Evolutionary conservation across 768 basidiomycete genomes (phyloP).

Genomic region (Sarcodon aspratus): DNA sequence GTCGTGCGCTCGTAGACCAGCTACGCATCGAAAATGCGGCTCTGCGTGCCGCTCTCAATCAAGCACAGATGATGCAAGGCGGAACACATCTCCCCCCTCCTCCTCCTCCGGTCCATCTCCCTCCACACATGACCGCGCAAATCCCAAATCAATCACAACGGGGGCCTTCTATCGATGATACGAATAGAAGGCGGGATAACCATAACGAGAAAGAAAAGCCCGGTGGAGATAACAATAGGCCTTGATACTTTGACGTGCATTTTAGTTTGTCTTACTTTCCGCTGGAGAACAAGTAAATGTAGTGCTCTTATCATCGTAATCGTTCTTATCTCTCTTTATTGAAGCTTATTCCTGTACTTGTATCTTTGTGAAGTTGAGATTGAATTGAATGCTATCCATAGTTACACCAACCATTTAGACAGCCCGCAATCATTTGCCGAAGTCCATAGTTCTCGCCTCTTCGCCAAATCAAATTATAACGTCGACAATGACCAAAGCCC

Average conservation of each 20-base stretch:
- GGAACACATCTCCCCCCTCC: background rate
- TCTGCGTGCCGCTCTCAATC: constrained; percentile 56
- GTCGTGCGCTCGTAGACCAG: constrained; percentile 81
- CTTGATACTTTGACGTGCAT: background rate
- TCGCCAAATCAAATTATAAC: too few relatives aligned
- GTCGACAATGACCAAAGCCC: too few relatives aligned
- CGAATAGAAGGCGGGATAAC: background rate
- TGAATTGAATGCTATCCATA: too few relatives aligned
- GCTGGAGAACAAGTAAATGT: too few relatives aligned
- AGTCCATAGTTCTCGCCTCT: too few relatives aligned
- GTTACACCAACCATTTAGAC: too few relatives aligned
- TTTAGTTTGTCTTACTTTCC: background rate
- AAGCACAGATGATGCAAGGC: constrained; percentile 18
- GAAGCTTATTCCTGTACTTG: too few relatives aligned
- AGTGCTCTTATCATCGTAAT: too few relatives aligned
- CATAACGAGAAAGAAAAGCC: background rate
- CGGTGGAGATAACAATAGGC: background rate
- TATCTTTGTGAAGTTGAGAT: too few relatives aligned
- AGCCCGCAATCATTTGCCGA: too few relatives aligned
- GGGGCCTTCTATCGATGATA: background rate
- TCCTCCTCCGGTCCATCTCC: background rate
- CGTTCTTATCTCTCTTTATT: too few relatives aligned
- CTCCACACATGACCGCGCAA: background rate
- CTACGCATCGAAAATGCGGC: constrained; percentile 77
- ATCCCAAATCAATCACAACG: background rate